A percentile compares a stretch with the other conserved stretches of the same genome.
phyloP scores from a whole-genome alignment of 306 rosid species.

The Acmispon strigosus region DNA sequence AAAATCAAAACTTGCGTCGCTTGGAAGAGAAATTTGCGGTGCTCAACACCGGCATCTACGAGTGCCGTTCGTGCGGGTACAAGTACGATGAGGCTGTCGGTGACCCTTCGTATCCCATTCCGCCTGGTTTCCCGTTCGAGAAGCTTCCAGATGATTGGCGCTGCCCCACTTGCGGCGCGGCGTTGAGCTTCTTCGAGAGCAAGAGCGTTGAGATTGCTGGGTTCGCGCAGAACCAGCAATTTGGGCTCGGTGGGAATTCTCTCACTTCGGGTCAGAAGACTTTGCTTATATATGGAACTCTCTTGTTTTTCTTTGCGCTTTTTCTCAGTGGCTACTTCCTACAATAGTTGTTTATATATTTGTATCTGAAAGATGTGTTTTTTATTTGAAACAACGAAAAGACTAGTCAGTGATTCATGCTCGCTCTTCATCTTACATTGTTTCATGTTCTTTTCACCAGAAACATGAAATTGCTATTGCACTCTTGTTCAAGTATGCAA shows the following conservation, averaged over 20 bases:
- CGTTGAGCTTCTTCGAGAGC: constrained; percentile 70
- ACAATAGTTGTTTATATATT: constrained; percentile 37
- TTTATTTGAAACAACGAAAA: background rate
- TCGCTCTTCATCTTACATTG: background rate
- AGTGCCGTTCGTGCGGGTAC: constrained; percentile 93
- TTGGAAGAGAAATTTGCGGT: constrained; percentile 92
- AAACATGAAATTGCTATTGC: too few relatives aligned
- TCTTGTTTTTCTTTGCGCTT: constrained; percentile 67
- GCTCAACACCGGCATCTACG: constrained; percentile 76
- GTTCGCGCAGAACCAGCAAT: constrained; percentile 92
- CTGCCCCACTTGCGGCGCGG: constrained; percentile 96
- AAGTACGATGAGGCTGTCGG: constrained; percentile 82
- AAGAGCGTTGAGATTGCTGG: constrained; percentile 95
- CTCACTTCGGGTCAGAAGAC: constrained; percentile 89
- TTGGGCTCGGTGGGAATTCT: constrained; percentile 81
- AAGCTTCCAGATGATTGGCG: constrained; percentile 94
- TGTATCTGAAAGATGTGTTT: background rate
- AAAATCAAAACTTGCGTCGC: constrained; percentile 32
- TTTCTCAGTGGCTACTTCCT: constrained; percentile 86
- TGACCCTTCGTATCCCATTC: constrained; percentile 74
- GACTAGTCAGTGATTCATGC: background rate
- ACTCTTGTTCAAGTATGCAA: too few relatives aligned
- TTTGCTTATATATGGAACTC: constrained; percentile 67
- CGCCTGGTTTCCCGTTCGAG: constrained; percentile 70
- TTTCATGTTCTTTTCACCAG: too few relatives aligned